Base-by-base conservation (phyloP, 2,329 filamentous ascomycete species). In the Beauveria sp. region DNA sequence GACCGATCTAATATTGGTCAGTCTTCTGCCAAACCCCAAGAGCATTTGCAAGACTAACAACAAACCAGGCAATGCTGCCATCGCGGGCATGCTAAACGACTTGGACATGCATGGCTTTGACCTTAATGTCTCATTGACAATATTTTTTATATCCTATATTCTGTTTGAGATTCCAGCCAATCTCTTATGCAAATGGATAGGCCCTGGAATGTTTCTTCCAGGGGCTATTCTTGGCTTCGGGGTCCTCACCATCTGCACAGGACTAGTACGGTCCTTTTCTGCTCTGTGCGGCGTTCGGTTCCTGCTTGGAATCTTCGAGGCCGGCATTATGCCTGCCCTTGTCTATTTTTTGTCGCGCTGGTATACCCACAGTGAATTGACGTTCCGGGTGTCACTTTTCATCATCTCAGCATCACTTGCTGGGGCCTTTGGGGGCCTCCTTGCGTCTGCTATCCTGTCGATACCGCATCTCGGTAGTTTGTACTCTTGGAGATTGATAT, bases 401-500 rank as follows among this genome's bases (percentile, higher is more conserved):
- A 84, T 88, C 49, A 83, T 87, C 34, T 86, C 85, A 78, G 83
- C 85, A 0, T 83, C 86, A 0, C 74, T 89, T 0, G 86, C 86
- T 0, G 86, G 86, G 6, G 86, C 86, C 0, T 88, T 89, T 62
- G 86, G 88, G 1, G 88, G 88, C 0, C 77, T 90, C 0, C 73
- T 90, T 1, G 81, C 80, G 0, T 84, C 79, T 0, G 87, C 75
- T 0, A 89, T 90, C 53, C 74, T 89, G 9, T 83, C 76, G 0
- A 77, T 90, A 6, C 72, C 80, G 26, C 70, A 76, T 52, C 81
- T 88, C 60, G 87, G 85, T 7, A 70, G 75, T 4, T 72, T 89
- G 0, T 75, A 74, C 26, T 74, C 72, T 5, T 90, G 88, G 88
- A 77, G 86, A 8, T 88, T 89, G 86, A 88, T 90, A 57, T 90